Evolutionary conservation across 169 alveolate genomes (phyloP).

Genomic region (Babesia microti): DNA sequence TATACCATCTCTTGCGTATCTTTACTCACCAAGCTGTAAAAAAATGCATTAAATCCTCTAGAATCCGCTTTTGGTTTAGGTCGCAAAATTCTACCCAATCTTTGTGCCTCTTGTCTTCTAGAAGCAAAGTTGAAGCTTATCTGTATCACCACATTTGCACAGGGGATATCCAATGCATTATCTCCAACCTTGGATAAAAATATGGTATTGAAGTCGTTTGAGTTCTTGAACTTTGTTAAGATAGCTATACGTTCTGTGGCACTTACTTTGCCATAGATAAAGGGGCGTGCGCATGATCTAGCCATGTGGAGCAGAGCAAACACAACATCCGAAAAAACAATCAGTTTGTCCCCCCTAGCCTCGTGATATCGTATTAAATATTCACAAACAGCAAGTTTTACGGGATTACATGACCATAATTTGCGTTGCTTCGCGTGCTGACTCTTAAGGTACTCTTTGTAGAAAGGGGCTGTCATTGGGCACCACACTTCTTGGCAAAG

Average conservation of each 20-base stretch:
- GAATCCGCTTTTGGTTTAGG: conserved; percentile 84
- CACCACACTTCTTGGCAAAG: conserved; percentile 97
- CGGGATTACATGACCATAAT: conserved; percentile 94
- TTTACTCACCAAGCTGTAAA: conserved; percentile 91
- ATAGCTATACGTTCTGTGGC: conserved; percentile 81
- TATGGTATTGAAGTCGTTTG: conserved; percentile 77
- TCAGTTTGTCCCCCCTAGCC: conserved; percentile 90
- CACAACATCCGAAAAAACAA: conserved; percentile 94
- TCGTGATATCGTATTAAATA: conserved; percentile 89
- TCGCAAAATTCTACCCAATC: conserved; percentile 97
- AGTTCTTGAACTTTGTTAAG: conserved; percentile 80
- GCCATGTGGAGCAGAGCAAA: conserved; percentile 85
- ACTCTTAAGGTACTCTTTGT: conserved; percentile 80
- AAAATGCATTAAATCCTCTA: conserved; percentile 83
- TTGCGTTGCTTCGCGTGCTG: conserved; percentile 76
- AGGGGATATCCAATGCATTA: conserved; percentile 97
- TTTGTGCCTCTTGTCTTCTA: conserved; percentile 97
- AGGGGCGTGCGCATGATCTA: conserved; percentile 75
- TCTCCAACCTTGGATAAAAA: conserved; percentile 98
- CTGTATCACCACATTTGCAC: conserved; percentile 98
- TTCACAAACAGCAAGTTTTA: conserved; percentile 88
- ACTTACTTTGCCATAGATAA: conserved; percentile 80
- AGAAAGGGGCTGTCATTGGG: conserved; percentile 94
- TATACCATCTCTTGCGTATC: conserved; percentile 93
- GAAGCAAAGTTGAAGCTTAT: conserved; percentile 95